Base-by-base conservation (phyloP, 148 eudicot species). In the Chenopodium berlandieri region DNA sequence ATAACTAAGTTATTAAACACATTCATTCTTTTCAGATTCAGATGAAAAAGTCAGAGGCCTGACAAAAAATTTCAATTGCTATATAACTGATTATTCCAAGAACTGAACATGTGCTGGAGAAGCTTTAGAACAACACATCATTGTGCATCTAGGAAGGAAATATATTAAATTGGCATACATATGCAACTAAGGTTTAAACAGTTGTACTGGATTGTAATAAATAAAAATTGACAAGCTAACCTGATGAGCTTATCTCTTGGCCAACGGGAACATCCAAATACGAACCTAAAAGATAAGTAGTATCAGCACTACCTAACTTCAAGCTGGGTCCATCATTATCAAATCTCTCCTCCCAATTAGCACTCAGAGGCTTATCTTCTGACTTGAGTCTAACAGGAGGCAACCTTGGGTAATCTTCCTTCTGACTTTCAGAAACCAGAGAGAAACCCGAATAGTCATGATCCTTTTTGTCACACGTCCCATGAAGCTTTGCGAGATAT, bases 231-330 rank as follows among this genome's bases (percentile, higher is more conserved):
- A 71, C 54, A 16, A 27, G 48, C 91, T 77, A 81, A 96, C 99
- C 98, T 91, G 93, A 73, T 81, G 90, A 77, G 87, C 66, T 90
- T 78, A 92, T 89, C 85, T 97, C 98, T 88, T 97, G 98, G 76
- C 99, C 99, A 78, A 97, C 87, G 40, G 99, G 99, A 79, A 97
- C 93, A 85, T 97, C 97, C 83, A 97, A 91, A 89, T 88, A 96
- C 60, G 99, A 94, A 52, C 99, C 98, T 25, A 97, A 89, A 75
- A 89, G 95, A 83, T 85, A 91, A 22, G 89, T 65, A 81, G 75
- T 90, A 80, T 97, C 99, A 80, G 90, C 85, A 81, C 86, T 81
- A 70, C 78, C 72, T 52, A 86, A 78, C 88, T 90, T 97, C 80
- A 90, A 87, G 78, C 86, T 85, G 79, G 88, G 81, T 64, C 85